Conservation (phyloP, 1,284 basidiomycete species). For the Polyporus tsugae region DNA sequence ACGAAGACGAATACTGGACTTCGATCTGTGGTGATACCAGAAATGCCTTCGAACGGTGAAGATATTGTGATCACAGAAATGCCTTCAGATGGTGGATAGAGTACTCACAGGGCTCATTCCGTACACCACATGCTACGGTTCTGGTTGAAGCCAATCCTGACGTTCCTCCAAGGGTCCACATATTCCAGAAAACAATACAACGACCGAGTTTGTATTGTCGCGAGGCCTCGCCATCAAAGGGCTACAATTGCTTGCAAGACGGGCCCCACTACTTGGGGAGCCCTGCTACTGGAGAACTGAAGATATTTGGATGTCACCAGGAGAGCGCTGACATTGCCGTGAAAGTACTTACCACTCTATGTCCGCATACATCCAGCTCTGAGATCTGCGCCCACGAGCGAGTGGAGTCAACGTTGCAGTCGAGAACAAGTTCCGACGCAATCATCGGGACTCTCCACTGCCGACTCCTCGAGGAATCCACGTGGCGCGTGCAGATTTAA, state of each 20-base stretch:
- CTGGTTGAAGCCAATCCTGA: neutral
- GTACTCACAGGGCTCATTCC: neutral
- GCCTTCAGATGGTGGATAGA: neutral
- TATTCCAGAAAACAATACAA: neutral
- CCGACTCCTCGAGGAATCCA: neutral
- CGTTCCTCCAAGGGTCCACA: slow-evolving; percentile 1
- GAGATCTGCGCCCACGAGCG: no score
- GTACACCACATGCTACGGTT: neutral
- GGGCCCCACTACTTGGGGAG: no score
- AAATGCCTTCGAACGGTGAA: neutral
- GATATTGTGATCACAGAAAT: neutral
- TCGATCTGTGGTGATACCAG: neutral
- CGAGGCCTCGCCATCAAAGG: neutral
- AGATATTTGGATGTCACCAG: neutral
- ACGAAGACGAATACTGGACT: neutral
- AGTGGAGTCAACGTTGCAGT: neutral
- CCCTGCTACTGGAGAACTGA: neutral
- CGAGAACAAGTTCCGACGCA: neutral
- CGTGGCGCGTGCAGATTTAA: neutral
- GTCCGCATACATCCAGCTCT: slow-evolving; percentile 1
- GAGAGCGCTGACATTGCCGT: neutral
- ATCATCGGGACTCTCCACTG: neutral
- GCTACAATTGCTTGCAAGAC: neutral
- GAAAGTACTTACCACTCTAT: neutral
- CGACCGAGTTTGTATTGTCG: neutral